Percentiles rank a stretch among this genome's conserved stretches.
phyloP scores from a whole-genome alignment of 2,329 filamentous ascomycete species.

The Pyricularia pennisetigena region DNA sequence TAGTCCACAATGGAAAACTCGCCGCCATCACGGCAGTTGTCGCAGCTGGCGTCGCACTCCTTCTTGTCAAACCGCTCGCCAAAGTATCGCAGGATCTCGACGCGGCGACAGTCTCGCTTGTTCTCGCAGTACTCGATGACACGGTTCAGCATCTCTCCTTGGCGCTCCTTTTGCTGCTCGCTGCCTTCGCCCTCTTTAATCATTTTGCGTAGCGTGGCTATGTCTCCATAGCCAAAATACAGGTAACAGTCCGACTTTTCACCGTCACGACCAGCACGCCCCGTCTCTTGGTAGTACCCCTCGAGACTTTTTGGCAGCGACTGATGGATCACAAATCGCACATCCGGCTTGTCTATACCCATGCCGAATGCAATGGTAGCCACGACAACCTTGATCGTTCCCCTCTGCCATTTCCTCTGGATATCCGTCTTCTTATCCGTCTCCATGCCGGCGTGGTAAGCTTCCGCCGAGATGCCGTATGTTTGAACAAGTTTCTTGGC shows the following conservation, averaged over 20 bases:
- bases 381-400: constrained; percentile 77
- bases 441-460: constrained; percentile 79
- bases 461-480: constrained; percentile 60
- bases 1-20: constrained; percentile 69
- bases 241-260: constrained; percentile 81
- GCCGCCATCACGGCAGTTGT: constrained; percentile 74
- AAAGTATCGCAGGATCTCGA: constrained; percentile 89
- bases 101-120: constrained; percentile 73
- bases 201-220: constrained; percentile 63
- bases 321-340: constrained; percentile 92
- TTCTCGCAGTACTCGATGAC: constrained; percentile 90
- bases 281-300: constrained; percentile 97
- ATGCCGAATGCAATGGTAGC: constrained; percentile 98
- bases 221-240: constrained; percentile 76
- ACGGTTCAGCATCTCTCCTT: constrained; percentile 73
- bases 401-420: constrained; percentile 75
- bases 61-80: constrained; percentile 68
- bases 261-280: constrained; percentile 86
- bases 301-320: constrained; percentile 90
- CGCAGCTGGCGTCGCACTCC: constrained; percentile 68
- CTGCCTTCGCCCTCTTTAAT: constrained; percentile 74
- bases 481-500: constrained; percentile 55
- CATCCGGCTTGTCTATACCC: constrained; percentile 98
- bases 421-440: constrained; percentile 57
- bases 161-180: constrained; percentile 69